These are phyloP conservation scores for Tolypocladium capitatum DNA, from an alignment of 2,329 filamentous ascomycete genomes.

Conservation along the genomic window DNA sequence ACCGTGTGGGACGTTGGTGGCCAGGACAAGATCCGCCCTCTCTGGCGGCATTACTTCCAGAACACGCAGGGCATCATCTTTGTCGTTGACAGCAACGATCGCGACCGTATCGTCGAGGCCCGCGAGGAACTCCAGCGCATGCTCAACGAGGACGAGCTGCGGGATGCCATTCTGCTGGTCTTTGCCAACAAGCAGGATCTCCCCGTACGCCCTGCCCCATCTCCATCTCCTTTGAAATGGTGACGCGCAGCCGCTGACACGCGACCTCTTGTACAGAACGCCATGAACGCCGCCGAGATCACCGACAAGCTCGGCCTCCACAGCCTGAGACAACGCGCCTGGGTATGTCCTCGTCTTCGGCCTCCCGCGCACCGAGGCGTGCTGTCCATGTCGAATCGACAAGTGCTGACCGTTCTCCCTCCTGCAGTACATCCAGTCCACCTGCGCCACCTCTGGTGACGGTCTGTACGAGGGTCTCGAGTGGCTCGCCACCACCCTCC, in stretches of 20 bases:
- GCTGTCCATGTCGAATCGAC: background rate
- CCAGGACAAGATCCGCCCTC: constrained; percentile 98
- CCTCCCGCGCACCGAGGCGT: background rate
- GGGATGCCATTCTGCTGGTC: constrained; percentile 89
- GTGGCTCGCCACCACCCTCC: constrained; percentile 74
- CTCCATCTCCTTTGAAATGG: background rate
- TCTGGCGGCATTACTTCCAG: constrained; percentile 99
- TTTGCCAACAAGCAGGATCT: constrained; percentile 99
- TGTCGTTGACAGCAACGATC: constrained; percentile 98
- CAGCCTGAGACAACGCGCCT: constrained; percentile 95
- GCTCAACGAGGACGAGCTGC: constrained; percentile 97
- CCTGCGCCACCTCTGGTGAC: constrained; percentile 96
- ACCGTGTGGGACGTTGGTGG: constrained; percentile 99
- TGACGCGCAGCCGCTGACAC: constrained; percentile 3
- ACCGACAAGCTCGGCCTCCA: constrained; percentile 99
- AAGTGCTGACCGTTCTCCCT: constrained; percentile 5
- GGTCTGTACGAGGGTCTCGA: constrained; percentile 99
- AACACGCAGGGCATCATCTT: constrained; percentile 99
- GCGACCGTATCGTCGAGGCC: constrained; percentile 93
- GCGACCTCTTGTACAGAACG: constrained; percentile 50
- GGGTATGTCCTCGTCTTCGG: constrained; percentile 53
- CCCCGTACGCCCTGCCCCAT: constrained; percentile 49
- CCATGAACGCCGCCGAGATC: constrained; percentile 99
- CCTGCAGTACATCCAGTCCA: constrained; percentile 92
- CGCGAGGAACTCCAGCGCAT: constrained; percentile 94